Evolutionary conservation across 768 basidiomycete genomes (phyloP), one percentile per base, ranked within the genome.

Genomic region (Leccinum obscurum): DNA sequence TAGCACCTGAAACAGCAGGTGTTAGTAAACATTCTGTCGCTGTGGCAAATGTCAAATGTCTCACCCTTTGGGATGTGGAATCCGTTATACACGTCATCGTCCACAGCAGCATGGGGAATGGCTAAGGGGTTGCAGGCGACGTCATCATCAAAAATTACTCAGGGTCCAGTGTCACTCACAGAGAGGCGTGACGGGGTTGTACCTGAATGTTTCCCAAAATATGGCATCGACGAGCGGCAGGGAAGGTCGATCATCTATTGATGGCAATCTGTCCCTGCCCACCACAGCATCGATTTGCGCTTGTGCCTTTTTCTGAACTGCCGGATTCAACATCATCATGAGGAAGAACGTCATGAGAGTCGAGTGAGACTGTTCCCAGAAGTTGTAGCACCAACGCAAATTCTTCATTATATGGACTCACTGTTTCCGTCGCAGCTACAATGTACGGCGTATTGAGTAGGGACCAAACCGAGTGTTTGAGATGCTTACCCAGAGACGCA

Each of bases 11-110:
- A 41, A 39, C 6, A 15, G 6, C 14, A 3, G 5, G 6, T 30
- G 8, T 62, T 3, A 52, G 6, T 28, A 35, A 1, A 22, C 2
- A 1, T 10, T 49, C 20, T 2, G 6, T 10, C 9, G 6, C 10
- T 17, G 10, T 0, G 41, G n/a, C 6, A 26, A 10, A 14, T 4
- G 7, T 28, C 3, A 1, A 4, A 41, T 39, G 6, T 28, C 28
- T 56, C 5, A 64, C 62, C 63, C 58, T 77, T 77, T 9, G 85
- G 84, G 52, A 87, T 86, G 10, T 79, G 68, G 59, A 81, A 81
- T 15, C 77, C 76, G 34, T 69, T 62, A 60, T 81, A 81, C n/a
- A 73, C 60, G 49, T 80, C 80, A 30, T 80, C 77, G 35, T 75
- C 62, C 2, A 77, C 75, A 1, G 67, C 44, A 8, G 59, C 50